Conservation (phyloP, 208 protist species). For the Crithidia brevicula region DNA sequence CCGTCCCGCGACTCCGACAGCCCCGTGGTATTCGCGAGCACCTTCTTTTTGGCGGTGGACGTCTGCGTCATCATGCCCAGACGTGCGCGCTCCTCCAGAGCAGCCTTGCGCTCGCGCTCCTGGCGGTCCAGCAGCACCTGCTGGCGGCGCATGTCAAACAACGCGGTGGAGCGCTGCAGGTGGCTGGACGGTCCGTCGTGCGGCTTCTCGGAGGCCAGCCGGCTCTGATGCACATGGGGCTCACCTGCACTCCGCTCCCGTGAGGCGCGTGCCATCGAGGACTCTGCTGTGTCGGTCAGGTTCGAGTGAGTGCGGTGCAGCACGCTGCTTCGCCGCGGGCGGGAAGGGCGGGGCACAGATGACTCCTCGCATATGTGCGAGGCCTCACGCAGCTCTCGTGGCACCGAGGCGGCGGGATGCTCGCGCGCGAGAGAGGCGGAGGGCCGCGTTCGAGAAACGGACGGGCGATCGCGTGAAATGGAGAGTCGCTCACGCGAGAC, state of each 20-base stretch:
- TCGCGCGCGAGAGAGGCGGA: background rate
- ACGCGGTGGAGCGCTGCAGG: constrained; percentile 28
- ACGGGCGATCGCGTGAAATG: too few species aligned
- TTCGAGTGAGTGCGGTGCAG: background rate
- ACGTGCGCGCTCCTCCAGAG: constrained; percentile 26
- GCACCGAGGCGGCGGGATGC: background rate
- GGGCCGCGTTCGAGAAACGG: constrained; percentile 1
- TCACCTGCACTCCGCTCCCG: constrained; percentile 1
- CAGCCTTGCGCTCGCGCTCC: constrained; percentile 36
- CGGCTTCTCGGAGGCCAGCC: background rate
- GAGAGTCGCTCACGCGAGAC: background rate
- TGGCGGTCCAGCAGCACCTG: constrained; percentile 42
- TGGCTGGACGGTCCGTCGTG: background rate
- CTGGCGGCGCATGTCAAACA: constrained; percentile 46
- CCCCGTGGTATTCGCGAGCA: background rate
- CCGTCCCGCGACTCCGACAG: background rate
- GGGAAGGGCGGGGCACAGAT: constrained; percentile 4
- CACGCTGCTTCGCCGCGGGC: background rate
- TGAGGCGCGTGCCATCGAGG: background rate
- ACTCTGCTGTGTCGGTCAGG: constrained; percentile 2
- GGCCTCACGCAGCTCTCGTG: background rate
- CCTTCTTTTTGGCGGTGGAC: constrained; percentile 5
- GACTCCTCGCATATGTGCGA: constrained; percentile 3
- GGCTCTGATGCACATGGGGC: background rate
- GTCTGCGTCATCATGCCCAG: background rate